These are phyloP conservation scores for Uncinocarpus reesii DNA, from an alignment of 2,329 filamentous ascomycete genomes.

Conservation along the genomic window DNA sequence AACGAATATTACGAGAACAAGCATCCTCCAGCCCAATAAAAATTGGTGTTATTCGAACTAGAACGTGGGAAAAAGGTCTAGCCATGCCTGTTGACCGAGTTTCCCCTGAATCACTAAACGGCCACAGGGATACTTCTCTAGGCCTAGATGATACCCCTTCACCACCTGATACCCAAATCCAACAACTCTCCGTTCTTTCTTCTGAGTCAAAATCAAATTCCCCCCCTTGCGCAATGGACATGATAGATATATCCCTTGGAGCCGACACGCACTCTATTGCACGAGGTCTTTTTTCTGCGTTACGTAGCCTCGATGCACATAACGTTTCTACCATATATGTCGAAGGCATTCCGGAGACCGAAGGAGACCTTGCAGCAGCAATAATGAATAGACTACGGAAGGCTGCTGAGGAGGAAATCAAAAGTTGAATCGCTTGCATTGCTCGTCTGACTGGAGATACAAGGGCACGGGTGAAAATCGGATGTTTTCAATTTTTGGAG, in stretches of 20 bases:
- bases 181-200: background rate
- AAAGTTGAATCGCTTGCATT: too few species aligned
- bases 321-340: slow-evolving; percentile 78
- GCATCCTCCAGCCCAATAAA: slow-evolving; percentile 14
- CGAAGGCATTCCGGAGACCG: slow-evolving; percentile 64
- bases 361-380: slow-evolving; percentile 72
- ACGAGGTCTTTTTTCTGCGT: slow-evolving; percentile 73
- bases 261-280: slow-evolving; percentile 63
- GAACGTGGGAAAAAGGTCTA: slow-evolving; percentile 24
- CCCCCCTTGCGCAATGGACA: slow-evolving; percentile 20
- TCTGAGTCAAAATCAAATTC: background rate
- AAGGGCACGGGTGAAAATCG: too few species aligned
- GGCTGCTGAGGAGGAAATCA: slow-evolving; percentile 46
- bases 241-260: slow-evolving; percentile 66
- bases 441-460: background rate
- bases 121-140: background rate
- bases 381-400: slow-evolving; percentile 77
- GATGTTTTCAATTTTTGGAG: too few species aligned
- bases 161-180: slow-evolving; percentile 16
- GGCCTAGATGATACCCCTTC: slow-evolving; percentile 19
- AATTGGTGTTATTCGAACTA: slow-evolving; percentile 25
- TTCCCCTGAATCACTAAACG: slow-evolving; percentile 8
- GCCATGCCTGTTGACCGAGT: background rate
- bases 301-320: slow-evolving; percentile 72
- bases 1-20: slow-evolving; percentile 23